Percentiles rank a stretch among this genome's conserved stretches.
Conservation (phyloP, 1,139 yeast genomes). For the Lodderomyces metapsilosis region DNA sequence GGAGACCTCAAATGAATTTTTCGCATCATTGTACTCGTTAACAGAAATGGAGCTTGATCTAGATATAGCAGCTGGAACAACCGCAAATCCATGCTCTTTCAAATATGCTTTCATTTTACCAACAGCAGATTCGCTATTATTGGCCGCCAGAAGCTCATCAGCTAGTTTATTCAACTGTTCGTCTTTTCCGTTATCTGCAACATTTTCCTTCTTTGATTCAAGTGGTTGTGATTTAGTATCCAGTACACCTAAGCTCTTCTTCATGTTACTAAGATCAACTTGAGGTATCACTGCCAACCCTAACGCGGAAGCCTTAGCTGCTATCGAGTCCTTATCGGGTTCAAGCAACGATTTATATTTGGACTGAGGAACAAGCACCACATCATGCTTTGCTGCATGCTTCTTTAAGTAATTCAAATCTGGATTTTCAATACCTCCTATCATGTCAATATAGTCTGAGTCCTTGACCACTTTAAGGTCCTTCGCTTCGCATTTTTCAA, state of each 20-base stretch:
- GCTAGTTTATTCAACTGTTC: not conserved
- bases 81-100: slow-evolving; percentile 18
- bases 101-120: slow-evolving; percentile 6
- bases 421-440: slow-evolving; percentile 22
- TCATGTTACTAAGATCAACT: slow-evolving; percentile 13
- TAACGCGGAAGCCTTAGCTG: slow-evolving; percentile 14
- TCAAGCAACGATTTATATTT: slow-evolving; percentile 22
- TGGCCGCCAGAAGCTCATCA: not conserved
- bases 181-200: too few relatives aligned
- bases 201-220: too few relatives aligned
- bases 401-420: slow-evolving; percentile 22
- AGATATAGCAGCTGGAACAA: slow-evolving; percentile 19
- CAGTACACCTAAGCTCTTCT: slow-evolving; percentile 14
- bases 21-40: slow-evolving; percentile 36
- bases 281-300: slow-evolving; percentile 18
- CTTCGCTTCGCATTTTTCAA: slow-evolving; percentile 13
- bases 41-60: slow-evolving; percentile 12
- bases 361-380: slow-evolving; percentile 22
- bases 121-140: slow-evolving; percentile 5
- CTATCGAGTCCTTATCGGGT: slow-evolving; percentile 22
- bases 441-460: slow-evolving; percentile 18
- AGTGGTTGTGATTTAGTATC: slow-evolving; percentile 17
- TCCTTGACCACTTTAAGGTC: slow-evolving; percentile 16
- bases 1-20: slow-evolving; percentile 33
- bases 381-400: slow-evolving; percentile 15